Evolutionary conservation across 1,284 basidiomycete species (phyloP).

Genomic region (Irpex lacteus): DNA sequence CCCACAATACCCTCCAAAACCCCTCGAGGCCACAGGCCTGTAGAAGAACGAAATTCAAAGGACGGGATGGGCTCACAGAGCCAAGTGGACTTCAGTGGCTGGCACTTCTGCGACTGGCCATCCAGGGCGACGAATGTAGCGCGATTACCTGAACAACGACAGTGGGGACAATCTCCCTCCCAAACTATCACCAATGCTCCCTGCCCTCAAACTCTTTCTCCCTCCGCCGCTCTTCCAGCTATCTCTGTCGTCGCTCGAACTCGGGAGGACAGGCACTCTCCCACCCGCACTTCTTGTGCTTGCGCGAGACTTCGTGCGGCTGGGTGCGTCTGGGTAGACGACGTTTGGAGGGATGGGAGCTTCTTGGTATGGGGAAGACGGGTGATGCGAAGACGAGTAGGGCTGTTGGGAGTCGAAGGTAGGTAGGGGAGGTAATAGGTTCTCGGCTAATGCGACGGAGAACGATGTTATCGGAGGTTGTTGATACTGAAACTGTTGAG

Average conservation of each 20-base stretch:
- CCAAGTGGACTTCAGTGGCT: neutral
- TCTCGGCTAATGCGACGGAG: neutral
- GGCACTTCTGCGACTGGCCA: neutral
- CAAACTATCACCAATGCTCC: neutral
- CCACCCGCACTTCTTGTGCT: neutral
- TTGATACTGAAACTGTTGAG: neutral
- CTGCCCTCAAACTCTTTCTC: neutral
- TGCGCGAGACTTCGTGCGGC: slow-evolving; percentile 4
- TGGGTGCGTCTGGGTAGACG: slow-evolving; percentile 15
- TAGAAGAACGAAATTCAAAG: neutral
- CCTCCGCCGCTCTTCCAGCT: neutral
- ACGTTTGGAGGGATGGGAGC: slow-evolving; percentile 14
- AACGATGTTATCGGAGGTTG: neutral
- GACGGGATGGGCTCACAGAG: neutral
- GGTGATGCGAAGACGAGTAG: neutral
- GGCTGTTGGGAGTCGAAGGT: neutral
- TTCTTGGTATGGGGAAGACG: slow-evolving; percentile 7
- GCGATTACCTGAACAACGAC: slow-evolving; percentile 1
- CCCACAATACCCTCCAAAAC: neutral
- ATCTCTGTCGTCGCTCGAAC: neutral
- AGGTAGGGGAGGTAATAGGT: neutral
- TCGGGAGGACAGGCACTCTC: neutral
- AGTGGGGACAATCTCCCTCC: slow-evolving; percentile 11
- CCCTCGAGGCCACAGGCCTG: neutral
- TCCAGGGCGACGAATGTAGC: neutral